Base-by-base conservation (phyloP, 1,139 yeast genomes). In the Candida dubliniensis region DNA sequence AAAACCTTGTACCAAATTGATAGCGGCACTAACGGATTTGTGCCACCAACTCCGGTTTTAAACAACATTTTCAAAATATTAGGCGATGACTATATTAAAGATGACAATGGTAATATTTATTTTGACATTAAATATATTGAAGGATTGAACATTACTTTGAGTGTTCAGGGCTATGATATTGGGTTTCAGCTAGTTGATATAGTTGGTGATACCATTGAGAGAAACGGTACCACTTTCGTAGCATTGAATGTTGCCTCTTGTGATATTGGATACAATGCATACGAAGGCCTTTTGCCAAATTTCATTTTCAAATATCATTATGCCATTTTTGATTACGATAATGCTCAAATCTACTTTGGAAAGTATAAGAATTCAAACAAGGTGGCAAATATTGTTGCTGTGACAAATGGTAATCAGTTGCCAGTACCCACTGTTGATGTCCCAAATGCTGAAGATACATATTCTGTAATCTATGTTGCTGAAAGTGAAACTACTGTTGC, bases 321-420 rank as follows among this genome's bases (percentile, higher is more conserved):
- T 45, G 46, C 57, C 4, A 58, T 57, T 6, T 55, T 52, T 42
- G 64, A 61, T 39, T 51, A 58, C 31, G 62, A 56, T 10, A 45
- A 48, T 36, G 47, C 52, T 43, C 43, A 47, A 8, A 44, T 59
- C 4, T 49, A 51, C 25, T 47, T 61, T 44, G 64, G 60, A 2
- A 50, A 48, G 8, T 50, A 50, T 30, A 42, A 41, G 24, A 12
- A 26, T 15, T 29, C 46, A n/a, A 23, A 38, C 7, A 31, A 24
- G 26, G 27, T 36, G 15, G 37, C 33, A 13, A 25, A 31, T 15
- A 35, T 38, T 29, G 36, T 43, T 42, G 35, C 44, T 10, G 47
- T 38, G 10, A 29, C 31, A 8, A 29, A 40, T 9, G 46, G 46
- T 8, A 26, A 34, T 13, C 27, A 36, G n/a, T 55, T 49, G 35